phyloP scores from a whole-genome alignment of 352 stramenopile species.

The Phytopythium helicoides region DNA sequence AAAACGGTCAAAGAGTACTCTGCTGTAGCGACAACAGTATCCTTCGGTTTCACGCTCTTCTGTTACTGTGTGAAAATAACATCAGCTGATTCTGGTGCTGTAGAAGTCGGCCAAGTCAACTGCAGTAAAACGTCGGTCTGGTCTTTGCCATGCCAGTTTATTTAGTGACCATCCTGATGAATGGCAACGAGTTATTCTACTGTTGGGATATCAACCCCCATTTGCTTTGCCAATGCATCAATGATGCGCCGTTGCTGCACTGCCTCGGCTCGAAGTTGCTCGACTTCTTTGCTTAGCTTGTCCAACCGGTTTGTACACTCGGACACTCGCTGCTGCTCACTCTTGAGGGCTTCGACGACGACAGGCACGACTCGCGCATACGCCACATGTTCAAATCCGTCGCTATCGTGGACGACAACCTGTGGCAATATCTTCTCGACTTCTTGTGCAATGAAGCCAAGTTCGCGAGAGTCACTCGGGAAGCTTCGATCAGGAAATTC shows the following conservation, averaged over 20 bases:
- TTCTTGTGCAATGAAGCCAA: slow-evolving; percentile 90
- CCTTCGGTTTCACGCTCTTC: too few species aligned
- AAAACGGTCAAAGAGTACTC: too few species aligned
- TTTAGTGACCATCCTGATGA: too few species aligned
- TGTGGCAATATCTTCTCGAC: slow-evolving; percentile 79
- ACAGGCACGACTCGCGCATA: slow-evolving; percentile 82
- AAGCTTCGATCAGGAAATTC: slow-evolving; percentile 52
- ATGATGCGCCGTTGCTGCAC: background rate
- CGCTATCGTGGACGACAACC: slow-evolving; percentile 59
- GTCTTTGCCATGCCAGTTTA: too few species aligned
- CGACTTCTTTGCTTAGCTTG: background rate
- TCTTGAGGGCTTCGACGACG: slow-evolving; percentile 79
- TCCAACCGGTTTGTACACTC: background rate
- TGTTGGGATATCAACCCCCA: too few species aligned
- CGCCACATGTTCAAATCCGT: slow-evolving; percentile 87
- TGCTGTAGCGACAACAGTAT: too few species aligned
- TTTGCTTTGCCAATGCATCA: background rate
- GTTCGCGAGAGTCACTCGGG: slow-evolving; percentile 28
- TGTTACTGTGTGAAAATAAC: too few species aligned
- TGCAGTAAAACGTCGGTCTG: too few species aligned
- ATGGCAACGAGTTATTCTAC: too few species aligned
- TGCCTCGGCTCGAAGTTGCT: background rate
- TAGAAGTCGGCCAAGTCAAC: too few species aligned
- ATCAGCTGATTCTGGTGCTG: too few species aligned
- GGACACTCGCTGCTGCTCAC: slow-evolving; percentile 15